Base-by-base conservation (phyloP, 305 asterid genomes). In the Fraxinus platypoda region DNA sequence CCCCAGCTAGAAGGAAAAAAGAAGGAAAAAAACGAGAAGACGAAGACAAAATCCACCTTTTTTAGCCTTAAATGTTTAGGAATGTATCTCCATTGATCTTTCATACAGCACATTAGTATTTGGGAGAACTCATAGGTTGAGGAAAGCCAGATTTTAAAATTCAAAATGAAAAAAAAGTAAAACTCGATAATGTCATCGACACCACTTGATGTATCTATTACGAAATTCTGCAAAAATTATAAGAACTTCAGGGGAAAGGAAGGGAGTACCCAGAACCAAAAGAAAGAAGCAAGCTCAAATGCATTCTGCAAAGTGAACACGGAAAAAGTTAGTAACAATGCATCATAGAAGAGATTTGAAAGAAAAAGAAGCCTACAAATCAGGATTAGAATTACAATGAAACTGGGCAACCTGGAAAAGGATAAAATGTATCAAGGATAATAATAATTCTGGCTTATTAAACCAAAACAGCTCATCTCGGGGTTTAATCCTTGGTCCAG, bases 221-320 rank as follows among this genome's bases (percentile, higher is more conserved):
- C 2, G 23, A 2, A 57, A 57, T 57, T 57, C 68, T 57, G 28
- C 19, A 19, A 57, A 4, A 19, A 57, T 57, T 12, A 57, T 19
- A 57, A 19, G 12, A 59, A 78, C 37, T 3, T 34, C 6, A 38
- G 62, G 84, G 84, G 81, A 38, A 52, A 86, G 81, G 75, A 41
- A 87, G 81, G 76, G 80, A 82, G 75, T 94, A 97, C 99, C 99
- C 99, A 97, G 89, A 97, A 97, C 99, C 99, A 97, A 88, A 97
- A 97, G 87, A 97, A 95, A 15, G 99, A 97, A 77, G 99, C 98
- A 62, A 97, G 97, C 91, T 97, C 99, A 82, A 97, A 97, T 19
- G 99, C 96, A 80, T 97, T 97, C 99, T 97, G 98, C 97, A 88
- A 81, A 84, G 68, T 78, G 12, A 75, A 78, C 28, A 80, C 11